Base-by-base conservation (phyloP, 2,329 filamentous ascomycete genomes). In the Apiospora rasikravindrae region DNA sequence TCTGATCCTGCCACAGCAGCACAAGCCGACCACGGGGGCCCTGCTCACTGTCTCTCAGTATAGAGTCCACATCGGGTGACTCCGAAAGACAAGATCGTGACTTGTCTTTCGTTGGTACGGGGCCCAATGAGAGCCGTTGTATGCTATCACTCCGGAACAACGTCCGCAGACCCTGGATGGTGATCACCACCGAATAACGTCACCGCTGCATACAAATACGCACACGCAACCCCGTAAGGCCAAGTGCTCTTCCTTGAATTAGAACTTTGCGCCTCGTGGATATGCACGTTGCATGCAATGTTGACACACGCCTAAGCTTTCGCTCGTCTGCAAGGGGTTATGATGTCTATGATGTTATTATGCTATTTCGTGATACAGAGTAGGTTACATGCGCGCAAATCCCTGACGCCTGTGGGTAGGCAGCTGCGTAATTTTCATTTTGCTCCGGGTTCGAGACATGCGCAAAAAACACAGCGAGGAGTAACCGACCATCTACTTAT, bases 331-430 rank as follows among this genome's bases (percentile, higher is more conserved):
- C 19, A 64, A 24, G 33, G 19, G 33, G 6, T 8, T 8, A 24
- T 64, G 57, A 37, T 40, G 57, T 40, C 57, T 64, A 40, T 64
- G 57, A 64, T 64, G 57, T 16, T 33, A 47, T 49, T 67, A 69
- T 69, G 16, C 67, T 51, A 51, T 2, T 40, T 64, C 11, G 40
- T 45, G 45, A 51, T 69, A 69, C 67, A 69, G 16, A 40, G 24
- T 7, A 37, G 33, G 33, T 37, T 29, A 2, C 37, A n/a, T n/a
- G 45, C n/a, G 29, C 22, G n/a, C n/a, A 19, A 29, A 40, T 7
- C 19, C 33, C 33, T n/a, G 19, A 37, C 16, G 29, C 53, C 53
- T 22, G 10, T 11, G 19, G 29, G 19, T n/a, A 8, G 22, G 57
- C n/a, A n/a, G n/a, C 22, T 40, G 2, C 57, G 4, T n/a, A 33